Evolutionary conservation across 2,329 filamentous ascomycete genomes (phyloP).

Genomic region (Aspergillus ibericus): DNA sequence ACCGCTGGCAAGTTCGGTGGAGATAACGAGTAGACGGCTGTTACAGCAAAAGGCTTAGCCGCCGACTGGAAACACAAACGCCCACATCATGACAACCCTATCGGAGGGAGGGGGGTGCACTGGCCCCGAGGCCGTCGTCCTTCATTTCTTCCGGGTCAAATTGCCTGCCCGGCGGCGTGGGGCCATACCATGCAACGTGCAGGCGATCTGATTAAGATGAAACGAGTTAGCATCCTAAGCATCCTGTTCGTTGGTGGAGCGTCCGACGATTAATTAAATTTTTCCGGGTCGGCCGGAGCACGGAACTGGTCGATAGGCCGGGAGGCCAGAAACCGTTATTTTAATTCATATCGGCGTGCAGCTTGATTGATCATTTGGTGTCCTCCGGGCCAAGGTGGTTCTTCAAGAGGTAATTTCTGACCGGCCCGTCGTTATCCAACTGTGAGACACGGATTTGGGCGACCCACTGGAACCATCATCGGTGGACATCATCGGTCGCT

Average conservation of each 20-base stretch:
- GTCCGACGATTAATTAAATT: conserved; percentile 4
- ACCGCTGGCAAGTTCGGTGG: not conserved
- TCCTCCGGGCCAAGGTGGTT: not conserved
- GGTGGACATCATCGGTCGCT: not conserved
- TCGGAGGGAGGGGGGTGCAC: not conserved
- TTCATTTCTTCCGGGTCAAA: conserved; percentile 7
- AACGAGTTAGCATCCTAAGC: conserved; percentile 4
- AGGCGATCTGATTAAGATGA: conserved; percentile 5
- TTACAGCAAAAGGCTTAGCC: conserved; percentile 5
- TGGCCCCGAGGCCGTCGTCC: conserved; percentile 3
- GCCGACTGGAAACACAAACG: not conserved
- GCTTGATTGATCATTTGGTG: not conserved
- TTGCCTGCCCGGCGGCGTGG: not conserved
- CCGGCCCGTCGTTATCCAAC: not conserved
- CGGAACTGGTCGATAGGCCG: not conserved
- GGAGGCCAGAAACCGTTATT: not conserved
- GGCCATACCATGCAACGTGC: conserved; percentile 5
- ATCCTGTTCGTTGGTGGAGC: conserved; percentile 8
- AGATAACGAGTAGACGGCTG: not conserved
- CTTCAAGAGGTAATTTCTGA: not conserved
- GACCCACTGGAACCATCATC: not conserved
- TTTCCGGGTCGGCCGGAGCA: conserved; percentile 5
- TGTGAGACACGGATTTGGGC: not conserved
- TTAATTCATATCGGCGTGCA: not conserved
- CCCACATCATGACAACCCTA: not conserved